phyloP scores from a whole-genome alignment of 2,329 filamentous ascomycete genomes.

The Coleophoma eucalyptorum region DNA sequence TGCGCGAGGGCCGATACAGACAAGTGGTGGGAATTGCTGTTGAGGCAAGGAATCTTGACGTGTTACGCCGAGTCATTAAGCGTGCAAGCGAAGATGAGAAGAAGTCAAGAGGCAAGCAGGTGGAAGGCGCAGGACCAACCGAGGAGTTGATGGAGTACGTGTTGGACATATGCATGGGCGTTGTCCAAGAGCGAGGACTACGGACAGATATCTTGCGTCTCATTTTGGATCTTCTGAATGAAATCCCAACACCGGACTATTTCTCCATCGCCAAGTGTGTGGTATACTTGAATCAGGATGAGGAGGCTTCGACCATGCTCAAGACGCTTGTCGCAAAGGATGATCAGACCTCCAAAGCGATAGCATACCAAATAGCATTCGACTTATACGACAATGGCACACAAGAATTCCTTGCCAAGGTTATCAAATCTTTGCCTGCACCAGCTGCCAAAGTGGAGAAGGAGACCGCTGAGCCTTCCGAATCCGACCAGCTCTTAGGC shows the following conservation, averaged over 20 bases:
- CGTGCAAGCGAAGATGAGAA: conserved; percentile 85
- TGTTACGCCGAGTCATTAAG: conserved; percentile 82
- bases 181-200: conserved; percentile 89
- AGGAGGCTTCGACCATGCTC: conserved; percentile 84
- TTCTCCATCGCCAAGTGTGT: conserved; percentile 98
- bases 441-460: conserved; percentile 39
- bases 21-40: conserved; percentile 97
- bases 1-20: conserved; percentile 80
- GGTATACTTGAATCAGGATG: conserved; percentile 89
- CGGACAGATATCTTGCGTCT: conserved; percentile 81
- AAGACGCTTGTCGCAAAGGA: conserved; percentile 74
- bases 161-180: conserved; percentile 93
- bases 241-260: conserved; percentile 90
- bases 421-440: conserved; percentile 72
- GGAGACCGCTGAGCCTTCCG: conserved; percentile 12
- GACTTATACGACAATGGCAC: conserved; percentile 98
- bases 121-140: conserved; percentile 56
- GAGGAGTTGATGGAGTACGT: conserved; percentile 98
- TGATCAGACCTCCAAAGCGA: conserved; percentile 73
- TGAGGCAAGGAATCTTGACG: conserved; percentile 86
- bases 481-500: conserved; percentile 52
- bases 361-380: conserved; percentile 96
- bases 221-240: conserved; percentile 91
- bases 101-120: conserved; percentile 54
- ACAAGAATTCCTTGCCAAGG: conserved; percentile 90